Percentiles rank a stretch among this genome's conserved stretches.
phyloP scores from a whole-genome alignment of 2,329 filamentous ascomycete genomes.

The Magnaporthales sp. region DNA sequence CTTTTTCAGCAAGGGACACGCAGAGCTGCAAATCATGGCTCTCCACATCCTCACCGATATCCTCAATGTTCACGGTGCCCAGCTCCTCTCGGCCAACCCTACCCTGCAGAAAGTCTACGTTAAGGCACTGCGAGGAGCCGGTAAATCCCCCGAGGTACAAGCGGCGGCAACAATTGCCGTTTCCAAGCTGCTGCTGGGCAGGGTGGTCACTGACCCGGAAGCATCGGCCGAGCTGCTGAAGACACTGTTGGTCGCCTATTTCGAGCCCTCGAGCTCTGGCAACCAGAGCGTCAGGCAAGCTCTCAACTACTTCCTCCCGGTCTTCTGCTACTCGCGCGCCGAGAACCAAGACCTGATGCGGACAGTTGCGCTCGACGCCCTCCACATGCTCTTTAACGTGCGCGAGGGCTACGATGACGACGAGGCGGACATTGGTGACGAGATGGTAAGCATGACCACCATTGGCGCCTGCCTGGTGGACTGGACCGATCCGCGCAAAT shows the following conservation, averaged over 20 bases:
- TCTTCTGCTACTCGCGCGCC: slow-evolving; percentile 79
- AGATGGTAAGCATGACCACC: slow-evolving; percentile 68
- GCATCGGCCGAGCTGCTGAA: slow-evolving; percentile 69
- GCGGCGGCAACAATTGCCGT: slow-evolving; percentile 73
- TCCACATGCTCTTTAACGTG: slow-evolving; percentile 67
- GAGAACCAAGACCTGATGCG: slow-evolving; percentile 81
- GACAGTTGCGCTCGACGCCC: slow-evolving; percentile 60
- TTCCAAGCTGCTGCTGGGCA: slow-evolving; percentile 77
- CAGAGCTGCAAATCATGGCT: slow-evolving; percentile 80
- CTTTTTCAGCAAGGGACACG: slow-evolving; percentile 89
- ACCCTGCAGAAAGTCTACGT: slow-evolving; percentile 78
- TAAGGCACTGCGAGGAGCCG: slow-evolving; percentile 66
- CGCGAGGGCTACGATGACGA: slow-evolving; percentile 66
- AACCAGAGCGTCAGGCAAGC: slow-evolving; percentile 82
- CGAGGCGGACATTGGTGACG: slow-evolving; percentile 64
- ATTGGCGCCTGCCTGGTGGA: slow-evolving; percentile 81
- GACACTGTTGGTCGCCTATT: slow-evolving; percentile 78
- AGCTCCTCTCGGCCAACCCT: slow-evolving; percentile 60
- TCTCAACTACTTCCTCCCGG: slow-evolving; percentile 86
- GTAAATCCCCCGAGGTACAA: slow-evolving; percentile 65
- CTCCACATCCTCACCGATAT: slow-evolving; percentile 91
- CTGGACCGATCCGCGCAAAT: slow-evolving; percentile 91
- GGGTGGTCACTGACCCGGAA: slow-evolving; percentile 63
- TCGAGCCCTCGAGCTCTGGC: slow-evolving; percentile 70
- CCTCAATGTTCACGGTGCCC: slow-evolving; percentile 75